Conservation (phyloP, 495 filamentous ascomycete genomes). For the Halenospora varia region DNA sequence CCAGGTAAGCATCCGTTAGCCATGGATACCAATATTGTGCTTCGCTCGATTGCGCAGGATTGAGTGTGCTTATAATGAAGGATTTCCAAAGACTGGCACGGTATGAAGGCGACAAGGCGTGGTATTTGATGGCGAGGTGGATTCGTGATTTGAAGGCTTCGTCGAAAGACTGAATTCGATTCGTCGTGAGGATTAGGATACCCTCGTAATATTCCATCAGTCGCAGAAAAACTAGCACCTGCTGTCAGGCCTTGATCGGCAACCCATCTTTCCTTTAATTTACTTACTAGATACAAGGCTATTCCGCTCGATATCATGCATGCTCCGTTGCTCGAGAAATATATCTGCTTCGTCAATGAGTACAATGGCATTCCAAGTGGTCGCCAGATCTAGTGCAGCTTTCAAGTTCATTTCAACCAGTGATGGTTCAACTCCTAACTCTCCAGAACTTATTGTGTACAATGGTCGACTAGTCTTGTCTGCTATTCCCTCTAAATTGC, state of each 20-base stretch:
- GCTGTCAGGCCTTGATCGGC: no score
- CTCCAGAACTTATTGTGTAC: slow-evolving; percentile 29
- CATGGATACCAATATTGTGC: no score
- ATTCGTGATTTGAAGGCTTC: slow-evolving; percentile 42
- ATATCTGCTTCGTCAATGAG: slow-evolving; percentile 39
- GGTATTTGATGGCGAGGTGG: slow-evolving; percentile 21
- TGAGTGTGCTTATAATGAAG: background rate
- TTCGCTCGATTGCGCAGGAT: no score
- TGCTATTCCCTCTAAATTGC: slow-evolving; percentile 24
- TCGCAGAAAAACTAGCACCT: slow-evolving; percentile 49
- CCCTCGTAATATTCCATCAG: slow-evolving; percentile 56
- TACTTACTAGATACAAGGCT: slow-evolving; percentile 23
- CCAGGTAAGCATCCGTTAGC: background rate
- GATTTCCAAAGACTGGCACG: background rate
- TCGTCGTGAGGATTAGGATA: slow-evolving; percentile 56
- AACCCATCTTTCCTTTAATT: background rate
- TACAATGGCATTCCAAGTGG: slow-evolving; percentile 12
- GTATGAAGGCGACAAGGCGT: background rate
- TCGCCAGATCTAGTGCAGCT: background rate
- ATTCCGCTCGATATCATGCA: slow-evolving; percentile 17
- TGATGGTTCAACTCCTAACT: background rate
- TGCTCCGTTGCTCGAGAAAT: slow-evolving; percentile 17
- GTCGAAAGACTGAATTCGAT: slow-evolving; percentile 50
- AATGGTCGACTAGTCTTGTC: slow-evolving; percentile 28
- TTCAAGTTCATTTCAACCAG: background rate